Conservation (phyloP, 805 yeast genomes). For the Suhomyces sp. region DNA sequence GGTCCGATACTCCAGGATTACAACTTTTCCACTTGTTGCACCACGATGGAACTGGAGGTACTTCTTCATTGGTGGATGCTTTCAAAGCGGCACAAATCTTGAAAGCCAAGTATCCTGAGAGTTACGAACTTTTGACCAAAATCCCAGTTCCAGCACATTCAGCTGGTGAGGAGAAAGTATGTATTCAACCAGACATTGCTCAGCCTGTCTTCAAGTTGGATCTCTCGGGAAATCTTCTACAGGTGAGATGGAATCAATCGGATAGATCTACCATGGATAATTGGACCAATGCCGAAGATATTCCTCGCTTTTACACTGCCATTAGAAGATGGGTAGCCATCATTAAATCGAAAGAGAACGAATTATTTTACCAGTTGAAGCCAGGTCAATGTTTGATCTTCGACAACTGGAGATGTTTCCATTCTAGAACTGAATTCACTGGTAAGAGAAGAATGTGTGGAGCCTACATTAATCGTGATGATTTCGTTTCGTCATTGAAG, state of each 20-base stretch:
- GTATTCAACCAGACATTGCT: constrained; percentile 56
- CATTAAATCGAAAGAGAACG: constrained; percentile 50
- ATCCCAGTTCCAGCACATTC: constrained; percentile 66
- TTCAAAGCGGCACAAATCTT: constrained; percentile 57
- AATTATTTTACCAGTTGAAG: constrained; percentile 51
- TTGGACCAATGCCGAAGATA: constrained; percentile 48
- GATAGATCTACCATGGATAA: constrained; percentile 62
- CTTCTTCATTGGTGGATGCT: constrained; percentile 66
- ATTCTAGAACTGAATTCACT: constrained; percentile 63
- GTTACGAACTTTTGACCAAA: constrained; percentile 48
- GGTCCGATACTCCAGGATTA: constrained; percentile 71
- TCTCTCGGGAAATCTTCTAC: constrained; percentile 50
- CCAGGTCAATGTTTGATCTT: constrained; percentile 69
- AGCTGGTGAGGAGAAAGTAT: constrained; percentile 66
- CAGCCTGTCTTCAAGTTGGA: constrained; percentile 61
- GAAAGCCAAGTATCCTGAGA: constrained; percentile 46
- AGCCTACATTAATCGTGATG: constrained; percentile 68
- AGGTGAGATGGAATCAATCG: constrained; percentile 70
- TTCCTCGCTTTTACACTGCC: constrained; percentile 56
- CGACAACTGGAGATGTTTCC: constrained; percentile 74
- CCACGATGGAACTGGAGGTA: constrained; percentile 69
- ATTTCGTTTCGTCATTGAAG: constrained; percentile 48
- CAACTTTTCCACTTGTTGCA: constrained; percentile 64
- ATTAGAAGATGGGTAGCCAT: constrained; percentile 56
- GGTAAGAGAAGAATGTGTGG: constrained; percentile 74